Evolutionary conservation across 176 grass and related monocot species (phyloP).

Genomic region (Cenchrus americanus): DNA sequence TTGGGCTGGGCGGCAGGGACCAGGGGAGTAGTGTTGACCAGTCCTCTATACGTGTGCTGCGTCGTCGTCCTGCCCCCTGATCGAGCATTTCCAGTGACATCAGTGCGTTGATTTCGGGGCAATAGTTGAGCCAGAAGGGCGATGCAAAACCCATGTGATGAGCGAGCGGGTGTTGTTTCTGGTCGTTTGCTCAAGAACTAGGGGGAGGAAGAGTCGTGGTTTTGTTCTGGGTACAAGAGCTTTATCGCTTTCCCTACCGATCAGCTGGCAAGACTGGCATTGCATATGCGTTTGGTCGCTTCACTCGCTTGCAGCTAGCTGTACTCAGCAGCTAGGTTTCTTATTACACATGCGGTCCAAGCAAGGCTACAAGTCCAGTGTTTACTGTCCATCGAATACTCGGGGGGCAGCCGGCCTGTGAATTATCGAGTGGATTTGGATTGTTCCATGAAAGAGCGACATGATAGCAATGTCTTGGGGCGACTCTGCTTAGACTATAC

Average conservation of each 20-base stretch:
- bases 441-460: neutral
- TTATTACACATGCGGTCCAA: neutral
- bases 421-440: neutral
- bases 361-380: too few species aligned
- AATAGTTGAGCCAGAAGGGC: constrained; percentile 15
- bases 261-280: neutral
- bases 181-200: too few species aligned
- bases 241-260: neutral
- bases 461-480: neutral
- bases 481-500: neutral
- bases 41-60: neutral
- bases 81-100: constrained; percentile 21
- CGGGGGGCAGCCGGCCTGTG: neutral
- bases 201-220: too few species aligned
- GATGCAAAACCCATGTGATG: neutral
- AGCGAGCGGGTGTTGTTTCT: neutral
- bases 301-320: too few species aligned
- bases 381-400: neutral
- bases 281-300: neutral
- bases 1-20: neutral
- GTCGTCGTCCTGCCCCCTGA: neutral
- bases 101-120: constrained; percentile 45
- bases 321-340: neutral
- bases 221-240: neutral
- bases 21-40: neutral